Percentiles rank a stretch among this genome's conserved stretches.
Conservation (phyloP, 2,329 filamentous ascomycete genomes). For the Trichoderma sp. region DNA sequence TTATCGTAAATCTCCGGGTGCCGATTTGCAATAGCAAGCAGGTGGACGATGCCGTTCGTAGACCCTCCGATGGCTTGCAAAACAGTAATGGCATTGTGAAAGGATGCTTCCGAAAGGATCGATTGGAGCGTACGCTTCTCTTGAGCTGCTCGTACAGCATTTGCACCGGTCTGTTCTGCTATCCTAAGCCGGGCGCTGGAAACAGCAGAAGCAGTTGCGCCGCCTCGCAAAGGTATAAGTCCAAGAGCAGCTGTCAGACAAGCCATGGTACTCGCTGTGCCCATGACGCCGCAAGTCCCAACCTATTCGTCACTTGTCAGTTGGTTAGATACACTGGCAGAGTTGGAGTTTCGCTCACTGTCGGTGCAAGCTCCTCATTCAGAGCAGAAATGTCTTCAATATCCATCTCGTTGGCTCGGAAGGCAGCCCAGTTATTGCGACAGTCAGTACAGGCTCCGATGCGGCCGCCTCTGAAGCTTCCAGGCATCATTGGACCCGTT, state of each 20-base stretch:
- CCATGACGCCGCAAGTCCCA: slow-evolving; percentile 89
- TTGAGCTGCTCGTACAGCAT: slow-evolving; percentile 67
- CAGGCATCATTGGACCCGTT: slow-evolving; percentile 76
- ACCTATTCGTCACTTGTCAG: slow-evolving; percentile 42
- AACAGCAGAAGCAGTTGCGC: slow-evolving; percentile 76
- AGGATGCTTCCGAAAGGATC: slow-evolving; percentile 71
- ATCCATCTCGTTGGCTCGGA: slow-evolving; percentile 64
- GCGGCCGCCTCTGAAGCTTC: slow-evolving; percentile 62
- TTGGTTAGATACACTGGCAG: background rate
- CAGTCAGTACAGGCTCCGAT: slow-evolving; percentile 77
- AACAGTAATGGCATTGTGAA: slow-evolving; percentile 84
- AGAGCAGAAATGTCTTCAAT: slow-evolving; percentile 71
- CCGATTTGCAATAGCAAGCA: slow-evolving; percentile 81
- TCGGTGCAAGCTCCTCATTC: slow-evolving; percentile 73
- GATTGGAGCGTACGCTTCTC: slow-evolving; percentile 68
- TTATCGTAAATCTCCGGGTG: slow-evolving; percentile 62
- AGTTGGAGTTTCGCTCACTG: slow-evolving; percentile 46
- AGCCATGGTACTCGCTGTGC: slow-evolving; percentile 88
- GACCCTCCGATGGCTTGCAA: slow-evolving; percentile 84
- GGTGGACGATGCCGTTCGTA: slow-evolving; percentile 82
- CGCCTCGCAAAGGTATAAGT: slow-evolving; percentile 70
- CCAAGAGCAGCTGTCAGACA: slow-evolving; percentile 81
- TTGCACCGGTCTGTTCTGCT: slow-evolving; percentile 70
- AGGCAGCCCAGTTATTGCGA: slow-evolving; percentile 71
- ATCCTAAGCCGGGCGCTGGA: slow-evolving; percentile 79